Evolutionary conservation across 2,329 filamentous ascomycete species (phyloP), one percentile per base, ranked within the genome.

Genomic region (Rutstroemia sydowiana): DNA sequence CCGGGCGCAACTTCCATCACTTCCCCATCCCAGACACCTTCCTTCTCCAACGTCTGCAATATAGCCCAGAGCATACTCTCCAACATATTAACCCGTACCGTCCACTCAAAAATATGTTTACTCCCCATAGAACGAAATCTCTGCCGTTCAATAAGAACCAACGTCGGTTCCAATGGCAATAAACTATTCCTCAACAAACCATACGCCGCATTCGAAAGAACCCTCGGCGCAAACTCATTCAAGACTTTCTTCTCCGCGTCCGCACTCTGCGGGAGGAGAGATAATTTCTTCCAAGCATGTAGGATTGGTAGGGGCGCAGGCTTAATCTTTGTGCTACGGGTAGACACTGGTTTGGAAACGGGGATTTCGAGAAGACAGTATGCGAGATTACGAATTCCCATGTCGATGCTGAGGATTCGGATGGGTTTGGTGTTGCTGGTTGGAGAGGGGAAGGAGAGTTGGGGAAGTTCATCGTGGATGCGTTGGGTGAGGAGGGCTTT

Each of bases 331-430:
- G n/a, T 45, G n/a, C 21, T 45, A 9, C 16, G 16, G 31, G 49
- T 44, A 1, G 30, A 47, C n/a, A n/a, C n/a, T 7, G 51, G 40
- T 20, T 44, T 47, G 9, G 48, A n/a, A 16, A 48, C n/a, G 45
- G 61, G 52, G 20, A 56, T 43, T 48, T 63, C 59, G 7, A 87
- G 67, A 55, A 88, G 74, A 57, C 85, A 87, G 65, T 82, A 88
- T 1, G 87, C 88, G 3, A 95, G 72, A 65, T 95, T 95, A 40
- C 81, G 81, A 58, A 95, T 86, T 3, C 88, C 88, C 80, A 93
- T 85, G 66, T 95, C 88, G 56, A 95, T 85, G 64, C 87, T 91
- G 31, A 93, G 67, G 21, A 93, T 74, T 40, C 82, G 58, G 20
- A 51, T 31, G 14, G 56, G 52, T 52, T 54, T 45, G 31, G 56